phyloP scores from a whole-genome alignment of 768 basidiomycete species.

The Mycena leptocephala region DNA sequence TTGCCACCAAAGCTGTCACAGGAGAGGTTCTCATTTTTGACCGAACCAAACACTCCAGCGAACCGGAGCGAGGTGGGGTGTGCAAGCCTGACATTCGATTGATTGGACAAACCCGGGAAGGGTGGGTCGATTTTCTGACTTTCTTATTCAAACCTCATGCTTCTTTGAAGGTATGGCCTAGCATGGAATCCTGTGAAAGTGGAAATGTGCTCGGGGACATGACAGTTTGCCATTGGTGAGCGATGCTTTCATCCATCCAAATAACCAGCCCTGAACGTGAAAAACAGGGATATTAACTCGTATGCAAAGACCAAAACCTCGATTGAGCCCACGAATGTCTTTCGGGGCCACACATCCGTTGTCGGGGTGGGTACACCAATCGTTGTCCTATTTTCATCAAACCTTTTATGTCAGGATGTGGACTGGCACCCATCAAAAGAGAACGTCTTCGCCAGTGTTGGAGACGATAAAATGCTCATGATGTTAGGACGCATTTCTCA shows the following conservation, averaged over 20 bases:
- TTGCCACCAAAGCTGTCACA: constrained; percentile 94
- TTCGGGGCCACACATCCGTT: constrained; percentile 91
- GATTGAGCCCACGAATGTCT: constrained; percentile 89
- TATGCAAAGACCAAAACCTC: constrained; percentile 85
- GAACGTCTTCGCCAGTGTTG: constrained; percentile 93
- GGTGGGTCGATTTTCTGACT: constrained; percentile 66
- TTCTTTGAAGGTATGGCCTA: constrained; percentile 84
- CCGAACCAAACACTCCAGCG: constrained; percentile 95
- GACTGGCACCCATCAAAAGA: constrained; percentile 94
- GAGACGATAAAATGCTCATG: constrained; percentile 95
- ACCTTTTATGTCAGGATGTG: constrained; percentile 78
- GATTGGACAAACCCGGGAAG: constrained; percentile 93
- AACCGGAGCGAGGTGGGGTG: constrained; percentile 87
- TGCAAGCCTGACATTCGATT: constrained; percentile 94
- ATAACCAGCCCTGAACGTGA: constrained; percentile 11
- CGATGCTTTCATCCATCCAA: constrained; percentile 1
- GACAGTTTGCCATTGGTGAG: constrained; percentile 95
- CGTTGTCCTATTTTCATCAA: background rate
- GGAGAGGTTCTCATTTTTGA: constrained; percentile 98
- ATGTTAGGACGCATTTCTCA: constrained; percentile 71
- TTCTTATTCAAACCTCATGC: background rate
- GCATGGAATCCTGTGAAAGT: constrained; percentile 90
- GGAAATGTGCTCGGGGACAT: constrained; percentile 95
- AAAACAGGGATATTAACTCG: constrained; percentile 88
- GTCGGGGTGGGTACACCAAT: constrained; percentile 82